phyloP scores from a whole-genome alignment of 1,284 basidiomycete genomes.

The Irpex lacteus region DNA sequence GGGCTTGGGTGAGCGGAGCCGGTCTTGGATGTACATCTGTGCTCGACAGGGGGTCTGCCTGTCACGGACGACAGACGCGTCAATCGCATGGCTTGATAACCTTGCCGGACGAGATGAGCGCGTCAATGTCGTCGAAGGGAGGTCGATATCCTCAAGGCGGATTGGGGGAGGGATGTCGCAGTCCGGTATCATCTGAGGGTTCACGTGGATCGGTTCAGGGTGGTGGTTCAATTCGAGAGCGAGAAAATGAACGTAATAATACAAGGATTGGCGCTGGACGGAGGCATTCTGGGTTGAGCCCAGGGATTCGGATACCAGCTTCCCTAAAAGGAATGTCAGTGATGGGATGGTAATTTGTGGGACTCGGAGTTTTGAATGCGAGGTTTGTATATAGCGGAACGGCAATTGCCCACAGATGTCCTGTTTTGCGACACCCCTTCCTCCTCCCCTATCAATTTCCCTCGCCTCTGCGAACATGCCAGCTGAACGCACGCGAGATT shows the following conservation, averaged over 20 bases:
- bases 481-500: constrained; percentile 46
- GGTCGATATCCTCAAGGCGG: not conserved
- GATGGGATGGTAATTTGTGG: not conserved
- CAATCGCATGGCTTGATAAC: not conserved
- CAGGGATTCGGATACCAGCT: not conserved
- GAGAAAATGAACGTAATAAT: constrained; percentile 4
- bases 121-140: not conserved
- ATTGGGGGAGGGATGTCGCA: not conserved
- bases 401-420: constrained; percentile 14
- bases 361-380: not conserved
- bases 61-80: not conserved
- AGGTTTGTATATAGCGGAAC: constrained; percentile 17
- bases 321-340: not conserved
- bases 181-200: not conserved
- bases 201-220: not conserved
- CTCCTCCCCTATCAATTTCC: constrained; percentile 28
- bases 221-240: not conserved
- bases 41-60: not conserved
- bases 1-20: not conserved
- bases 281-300: not conserved
- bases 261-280: not conserved
- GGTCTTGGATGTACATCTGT: not conserved
- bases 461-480: constrained; percentile 42
- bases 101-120: not conserved
- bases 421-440: constrained; percentile 20